A percentile compares a stretch with the other conserved stretches of the same genome.
These are phyloP conservation scores for Pseudocercospora crystallina DNA, from an alignment of 2,329 filamentous ascomycete genomes.

Conservation along the genomic window DNA sequence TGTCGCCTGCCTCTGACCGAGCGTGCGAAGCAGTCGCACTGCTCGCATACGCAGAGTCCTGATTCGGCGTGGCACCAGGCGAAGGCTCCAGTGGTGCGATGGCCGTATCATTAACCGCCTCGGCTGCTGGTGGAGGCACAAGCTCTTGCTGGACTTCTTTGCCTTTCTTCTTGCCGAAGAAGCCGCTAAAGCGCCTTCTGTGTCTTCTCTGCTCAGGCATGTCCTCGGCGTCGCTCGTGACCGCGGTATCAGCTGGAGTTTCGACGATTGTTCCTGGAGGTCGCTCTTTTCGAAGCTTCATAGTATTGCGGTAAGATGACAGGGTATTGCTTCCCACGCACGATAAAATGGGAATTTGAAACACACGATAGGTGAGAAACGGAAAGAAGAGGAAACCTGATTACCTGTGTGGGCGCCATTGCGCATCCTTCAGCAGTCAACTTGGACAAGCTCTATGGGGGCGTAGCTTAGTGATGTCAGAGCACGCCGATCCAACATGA, in stretches of 20 bases:
- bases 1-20: slow-evolving; percentile 8
- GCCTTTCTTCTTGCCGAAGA: slow-evolving; percentile 27
- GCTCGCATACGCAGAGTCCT: slow-evolving; percentile 29
- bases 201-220: slow-evolving; percentile 14
- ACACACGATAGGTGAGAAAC: too few species aligned
- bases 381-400: too few species aligned
- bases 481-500: too few species aligned
- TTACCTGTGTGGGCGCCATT: too few species aligned
- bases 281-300: slow-evolving; percentile 5
- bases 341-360: too few species aligned
- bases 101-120: not conserved
- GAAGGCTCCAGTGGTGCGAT: slow-evolving; percentile 1
- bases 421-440: not conserved
- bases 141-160: slow-evolving; percentile 8
- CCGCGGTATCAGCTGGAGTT: slow-evolving; percentile 2
- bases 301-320: too few species aligned
- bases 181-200: slow-evolving; percentile 20
- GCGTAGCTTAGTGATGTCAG: too few species aligned
- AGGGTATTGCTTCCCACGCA: too few species aligned
- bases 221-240: slow-evolving; percentile 10
- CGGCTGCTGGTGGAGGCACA: not conserved
- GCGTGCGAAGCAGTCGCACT: slow-evolving; percentile 17
- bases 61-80: slow-evolving; percentile 6
- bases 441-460: slow-evolving; percentile 6
- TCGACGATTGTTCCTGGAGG: not conserved